phyloP scores from a whole-genome alignment of 208 protist species.

The Endotrypanum monterogeii region DNA sequence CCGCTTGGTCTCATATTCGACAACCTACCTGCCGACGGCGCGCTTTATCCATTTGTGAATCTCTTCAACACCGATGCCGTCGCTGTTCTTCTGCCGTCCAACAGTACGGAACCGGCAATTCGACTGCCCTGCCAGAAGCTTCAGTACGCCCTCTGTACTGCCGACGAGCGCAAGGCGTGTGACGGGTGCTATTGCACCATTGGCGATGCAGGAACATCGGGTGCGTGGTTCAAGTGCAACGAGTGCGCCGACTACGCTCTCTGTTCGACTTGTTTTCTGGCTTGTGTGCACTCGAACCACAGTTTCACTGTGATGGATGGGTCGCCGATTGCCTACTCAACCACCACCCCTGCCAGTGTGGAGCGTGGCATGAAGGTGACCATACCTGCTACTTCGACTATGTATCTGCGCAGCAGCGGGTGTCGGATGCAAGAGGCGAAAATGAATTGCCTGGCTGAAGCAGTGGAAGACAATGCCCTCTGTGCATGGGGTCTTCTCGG shows the following conservation, averaged over 20 bases:
- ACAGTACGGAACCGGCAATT: constrained; percentile 43
- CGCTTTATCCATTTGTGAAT: constrained; percentile 87
- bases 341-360: constrained; percentile 43
- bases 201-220: constrained; percentile 45
- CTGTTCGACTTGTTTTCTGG: constrained; percentile 76
- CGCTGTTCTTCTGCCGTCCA: constrained; percentile 81
- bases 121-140: constrained; percentile 78
- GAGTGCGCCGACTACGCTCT: constrained; percentile 90
- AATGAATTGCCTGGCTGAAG: constrained; percentile 78
- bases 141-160: constrained; percentile 56
- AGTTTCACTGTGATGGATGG: constrained; percentile 85
- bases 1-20: constrained; percentile 82
- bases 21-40: constrained; percentile 58
- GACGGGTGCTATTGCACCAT: constrained; percentile 72
- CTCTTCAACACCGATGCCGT: constrained; percentile 91
- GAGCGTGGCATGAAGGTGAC: constrained; percentile 70
- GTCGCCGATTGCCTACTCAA: constrained; percentile 55
- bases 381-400: constrained; percentile 52
- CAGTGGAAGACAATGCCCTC: constrained; percentile 67
- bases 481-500: constrained; percentile 84
- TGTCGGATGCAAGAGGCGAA: constrained; percentile 69
- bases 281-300: constrained; percentile 85
- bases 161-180: constrained; percentile 62
- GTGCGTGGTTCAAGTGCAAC: constrained; percentile 90
- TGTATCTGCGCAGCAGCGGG: constrained; percentile 84